Base-by-base conservation (phyloP, 495 filamentous ascomycete species). In the Penicillium canescens region DNA sequence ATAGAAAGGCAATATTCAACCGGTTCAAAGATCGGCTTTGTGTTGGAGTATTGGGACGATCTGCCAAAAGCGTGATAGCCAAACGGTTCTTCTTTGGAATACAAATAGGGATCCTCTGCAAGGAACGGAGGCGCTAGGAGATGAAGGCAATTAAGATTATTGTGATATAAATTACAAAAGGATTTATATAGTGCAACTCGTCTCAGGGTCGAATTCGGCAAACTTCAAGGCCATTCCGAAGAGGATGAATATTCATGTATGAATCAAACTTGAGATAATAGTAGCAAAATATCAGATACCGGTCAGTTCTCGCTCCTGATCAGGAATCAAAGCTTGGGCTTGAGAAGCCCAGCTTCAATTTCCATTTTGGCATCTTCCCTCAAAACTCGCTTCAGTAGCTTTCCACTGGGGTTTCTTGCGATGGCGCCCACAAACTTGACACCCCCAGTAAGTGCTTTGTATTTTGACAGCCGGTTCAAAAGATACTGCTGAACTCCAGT, bases 371-470 rank as follows among this genome's bases (percentile, higher is more conserved):
- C 79, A 54, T 72, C 63, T 33, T 75, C 81, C 47, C 76, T 70
- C 55, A 86, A 60, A 6, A 91, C 56, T 39, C 88, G 75, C 66
- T 92, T 86, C 57, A 96, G 61, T 40, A 96, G 89, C 79, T 96
- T 96, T 3, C 92, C 92, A 70, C 84, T 86, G 0, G 81, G 80
- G 54, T 84, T 92, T 71, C 90, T 91, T 9, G 92, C 88, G 16
- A 96, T 79, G 40, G 80, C 76, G 45, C 90, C 83, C 3, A 93
- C 75, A 66, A 93, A 96, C 36, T 78, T 81, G 0, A 96, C 80
- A 1, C 92, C 92, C 0, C 92, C 92, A 13, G 85, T 81, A 55
- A 96, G 70, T 49, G 80, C 77, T 77, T 96, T 96, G 59, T 90
- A 85, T 5, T 71, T 69, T 0, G 86, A 75, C 0, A 91, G 74